A percentile compares a stretch with the other conserved stretches of the same genome.
phyloP scores from a whole-genome alignment of 176 grass and related monocot genomes.

The Musa schizocarpa region DNA sequence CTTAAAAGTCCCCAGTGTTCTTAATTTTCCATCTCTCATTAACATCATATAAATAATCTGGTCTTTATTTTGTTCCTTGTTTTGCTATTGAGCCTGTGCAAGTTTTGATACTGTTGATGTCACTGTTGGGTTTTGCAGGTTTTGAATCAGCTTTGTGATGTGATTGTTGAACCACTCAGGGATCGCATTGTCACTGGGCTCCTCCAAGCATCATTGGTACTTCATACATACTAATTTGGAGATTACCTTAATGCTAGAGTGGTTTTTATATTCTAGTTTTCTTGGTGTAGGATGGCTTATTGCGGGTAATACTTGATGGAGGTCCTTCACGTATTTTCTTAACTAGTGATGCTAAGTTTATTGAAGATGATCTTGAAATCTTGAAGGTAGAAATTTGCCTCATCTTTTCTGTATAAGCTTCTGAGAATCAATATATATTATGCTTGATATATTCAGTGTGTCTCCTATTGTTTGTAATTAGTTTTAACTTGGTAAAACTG shows the following conservation, averaged over 20 bases:
- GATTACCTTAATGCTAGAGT: conserved; percentile 10
- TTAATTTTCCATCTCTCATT: no score
- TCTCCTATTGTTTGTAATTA: background rate
- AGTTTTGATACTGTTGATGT: conserved; percentile 2
- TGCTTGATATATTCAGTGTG: background rate
- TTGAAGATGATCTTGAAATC: conserved; percentile 96
- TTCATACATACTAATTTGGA: conserved; percentile 21
- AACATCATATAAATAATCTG: no score
- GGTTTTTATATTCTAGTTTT: conserved; percentile 19
- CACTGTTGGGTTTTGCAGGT: conserved; percentile 29
- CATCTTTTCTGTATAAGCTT: background rate
- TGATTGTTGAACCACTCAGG: conserved; percentile 86
- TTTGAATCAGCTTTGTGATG: conserved; percentile 72
- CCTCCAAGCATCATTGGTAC: conserved; percentile 93
- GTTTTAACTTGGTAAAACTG: background rate
- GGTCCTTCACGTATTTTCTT: conserved; percentile 74
- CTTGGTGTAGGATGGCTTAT: conserved; percentile 65
- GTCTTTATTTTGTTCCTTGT: background rate
- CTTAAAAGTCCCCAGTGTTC: background rate
- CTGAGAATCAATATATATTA: background rate
- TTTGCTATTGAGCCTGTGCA: background rate
- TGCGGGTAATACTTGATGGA: conserved; percentile 94
- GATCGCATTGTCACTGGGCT: conserved; percentile 94
- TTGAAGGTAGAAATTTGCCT: conserved; percentile 52
- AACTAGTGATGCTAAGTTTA: conserved; percentile 55